Evolutionary conservation across 2,329 filamentous ascomycete genomes (phyloP), one percentile per base, ranked within the genome.

Genomic region (Rosellinia necatrix): DNA sequence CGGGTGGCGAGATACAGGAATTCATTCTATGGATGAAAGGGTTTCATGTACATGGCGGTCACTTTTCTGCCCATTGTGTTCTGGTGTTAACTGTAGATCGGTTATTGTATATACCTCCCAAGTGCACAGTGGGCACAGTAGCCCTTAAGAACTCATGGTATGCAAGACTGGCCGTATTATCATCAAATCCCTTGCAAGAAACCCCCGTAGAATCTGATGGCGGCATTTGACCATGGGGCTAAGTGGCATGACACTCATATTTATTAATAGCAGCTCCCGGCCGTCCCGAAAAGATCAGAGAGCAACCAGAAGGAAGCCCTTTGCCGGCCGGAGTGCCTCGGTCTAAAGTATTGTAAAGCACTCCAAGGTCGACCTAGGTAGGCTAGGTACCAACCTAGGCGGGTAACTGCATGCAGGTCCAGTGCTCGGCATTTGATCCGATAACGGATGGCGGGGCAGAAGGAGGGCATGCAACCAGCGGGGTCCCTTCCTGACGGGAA

Each of bases 351-450:
- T n/a, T n/a, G n/a, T n/a, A n/a, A n/a, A n/a, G n/a, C n/a, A n/a
- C n/a, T n/a, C n/a, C 22, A 17, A 24, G 24, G 32, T 10, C 22
- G 3, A 5, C 22, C 19, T 29, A 27, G 17, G 21, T 42, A 42
- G 15, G n/a, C n/a, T 25, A 42, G 8, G 13, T 13, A 21, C 37
- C 13, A 24, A 21, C 10, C 19, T 19, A 8, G 24, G 35, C 27
- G 12, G 12, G 10, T 35, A 6, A 15, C 19, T 8, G 12, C 12
- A 50, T 24, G 48, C 37, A 42, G 24, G 34, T 50, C 22, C 81
- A 88, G 68, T 92, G 92, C 7, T 89, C 87, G 29, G 81, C 93
- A 49, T 97, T 97, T 69, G 93, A 92, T 67, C 67, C 67, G 67
- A 67, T 67, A 66, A 56, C 67, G 67, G 67, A 69, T 65, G 59